Evolutionary conservation across 169 alveolate genomes (phyloP), one percentile per base, ranked within the genome.

Genomic region (Cystoisospora suis): DNA sequence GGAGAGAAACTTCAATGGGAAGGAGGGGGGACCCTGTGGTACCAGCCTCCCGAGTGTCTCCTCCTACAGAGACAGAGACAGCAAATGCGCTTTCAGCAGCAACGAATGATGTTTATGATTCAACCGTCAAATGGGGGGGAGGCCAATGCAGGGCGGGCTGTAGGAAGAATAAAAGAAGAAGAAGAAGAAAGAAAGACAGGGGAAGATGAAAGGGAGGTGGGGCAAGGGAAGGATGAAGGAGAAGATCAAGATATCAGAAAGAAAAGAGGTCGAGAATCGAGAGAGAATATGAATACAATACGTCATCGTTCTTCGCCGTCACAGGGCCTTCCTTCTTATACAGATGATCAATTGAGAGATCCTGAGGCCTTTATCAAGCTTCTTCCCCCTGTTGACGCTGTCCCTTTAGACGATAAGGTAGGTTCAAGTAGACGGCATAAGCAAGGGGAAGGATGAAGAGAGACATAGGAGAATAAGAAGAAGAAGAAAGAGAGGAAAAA

Each of bases 1-100:
- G 83, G 87, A 79, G 95, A 96, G 87, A 89, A 96, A 59, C 93
- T 83, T 75, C 93, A 90, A 32, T 94, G 97, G 95, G 96, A 94
- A 27, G 98, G 98, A 9, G 98, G 98, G n/a, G 98, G 98, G 49
- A 97, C 98, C 17, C 94, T 97, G 46, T 96, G 97, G 96, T 97
- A 97, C 93, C 98, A 97, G 94, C 98, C 98, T 12, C 98, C 98
- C 20, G 98, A 97, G 89, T 96, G 98, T 75, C 95, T 97, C 75
- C 77, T 86, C 44, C 81, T 65, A 36, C 90, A 86, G 85, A 81
- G 56, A 46, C 90, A 65, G 69, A 65, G 75, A 9, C 90, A 86
- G 32, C 36, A 27, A 38, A 58, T 3, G 53, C 81, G 81, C 9
- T 38, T 23, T 6, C 46, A 42, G 1, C 89, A 81, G 75, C 59